These are phyloP conservation scores for Aspergillus sp. DNA, from an alignment of 2,329 filamentous ascomycete genomes.

Conservation along the genomic window DNA sequence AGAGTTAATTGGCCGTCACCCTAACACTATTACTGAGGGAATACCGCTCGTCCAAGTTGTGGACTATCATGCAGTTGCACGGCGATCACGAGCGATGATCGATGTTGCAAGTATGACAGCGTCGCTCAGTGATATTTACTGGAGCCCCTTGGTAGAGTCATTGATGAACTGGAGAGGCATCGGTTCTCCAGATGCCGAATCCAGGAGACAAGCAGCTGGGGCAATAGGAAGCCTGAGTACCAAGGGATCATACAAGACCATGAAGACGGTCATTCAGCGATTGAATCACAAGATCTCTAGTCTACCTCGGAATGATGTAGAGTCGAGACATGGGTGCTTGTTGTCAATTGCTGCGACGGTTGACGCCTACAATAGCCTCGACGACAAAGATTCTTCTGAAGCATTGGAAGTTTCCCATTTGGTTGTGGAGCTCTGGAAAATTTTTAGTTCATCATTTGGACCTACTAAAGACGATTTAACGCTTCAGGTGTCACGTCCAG, in stretches of 20 bases:
- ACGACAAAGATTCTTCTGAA: conserved; percentile 15
- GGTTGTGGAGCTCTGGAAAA: conserved; percentile 32
- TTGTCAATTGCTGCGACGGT: conserved; percentile 36
- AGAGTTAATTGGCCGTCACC: conserved; percentile 88
- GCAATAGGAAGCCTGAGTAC: conserved; percentile 56
- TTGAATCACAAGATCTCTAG: conserved; percentile 29
- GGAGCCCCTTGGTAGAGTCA: conserved; percentile 63
- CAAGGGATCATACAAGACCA: conserved; percentile 25
- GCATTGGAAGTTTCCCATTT: conserved; percentile 20
- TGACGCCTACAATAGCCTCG: conserved; percentile 24
- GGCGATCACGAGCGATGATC: conserved; percentile 75
- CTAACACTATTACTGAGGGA: conserved; percentile 74
- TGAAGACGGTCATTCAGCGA: conserved; percentile 27
- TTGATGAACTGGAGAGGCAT: conserved; percentile 83
- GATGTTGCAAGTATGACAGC: conserved; percentile 69
- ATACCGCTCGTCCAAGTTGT: conserved; percentile 84
- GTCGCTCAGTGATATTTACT: conserved; percentile 59
- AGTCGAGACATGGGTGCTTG: conserved; percentile 41
- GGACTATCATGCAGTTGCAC: conserved; percentile 88
- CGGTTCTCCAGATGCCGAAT: conserved; percentile 69
- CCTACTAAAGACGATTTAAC: conserved; percentile 37
- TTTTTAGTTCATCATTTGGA: conserved; percentile 28
- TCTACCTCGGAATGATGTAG: conserved; percentile 36
- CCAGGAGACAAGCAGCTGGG: conserved; percentile 65
- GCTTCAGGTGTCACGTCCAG: conserved; percentile 33